These are phyloP conservation scores for Cladophialophora yegresii DNA, from an alignment of 2,329 filamentous ascomycete genomes.

Conservation along the genomic window DNA sequence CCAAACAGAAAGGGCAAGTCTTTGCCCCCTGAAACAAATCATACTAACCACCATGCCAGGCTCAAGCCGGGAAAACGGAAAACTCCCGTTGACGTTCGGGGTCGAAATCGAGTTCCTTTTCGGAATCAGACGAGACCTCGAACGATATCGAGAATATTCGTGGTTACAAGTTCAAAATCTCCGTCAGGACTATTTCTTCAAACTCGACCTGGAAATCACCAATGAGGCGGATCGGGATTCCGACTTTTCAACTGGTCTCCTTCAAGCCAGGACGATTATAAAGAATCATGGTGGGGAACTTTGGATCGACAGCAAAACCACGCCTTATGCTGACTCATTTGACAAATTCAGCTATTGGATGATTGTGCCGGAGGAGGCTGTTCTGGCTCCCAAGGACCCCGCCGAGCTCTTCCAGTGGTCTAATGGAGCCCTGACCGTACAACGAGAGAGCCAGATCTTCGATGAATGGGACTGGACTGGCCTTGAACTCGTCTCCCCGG, in stretches of 20 bases:
- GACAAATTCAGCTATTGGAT: conserved; percentile 2
- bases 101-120: conserved; percentile 29
- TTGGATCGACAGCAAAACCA: not conserved
- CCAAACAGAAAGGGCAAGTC: not conserved
- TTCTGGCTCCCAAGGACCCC: not conserved
- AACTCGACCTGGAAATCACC: not conserved
- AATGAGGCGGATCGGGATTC: not conserved
- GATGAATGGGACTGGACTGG: not conserved
- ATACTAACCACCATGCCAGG: not conserved
- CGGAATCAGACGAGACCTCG: conserved; percentile 6
- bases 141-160: not conserved
- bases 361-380: not conserved
- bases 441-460: not conserved
- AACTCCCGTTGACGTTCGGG: conserved; percentile 21
- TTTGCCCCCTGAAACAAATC: not conserved
- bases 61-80: not conserved
- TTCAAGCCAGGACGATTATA: not conserved
- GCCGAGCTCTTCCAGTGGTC: not conserved
- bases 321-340: not conserved
- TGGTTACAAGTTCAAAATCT: not conserved
- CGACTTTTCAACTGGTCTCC: not conserved
- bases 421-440: not conserved
- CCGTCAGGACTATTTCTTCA: not conserved
- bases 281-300: not conserved
- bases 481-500: conserved; percentile 14